Base-by-base conservation (phyloP, 805 yeast species). In the Starmerella powellii region DNA sequence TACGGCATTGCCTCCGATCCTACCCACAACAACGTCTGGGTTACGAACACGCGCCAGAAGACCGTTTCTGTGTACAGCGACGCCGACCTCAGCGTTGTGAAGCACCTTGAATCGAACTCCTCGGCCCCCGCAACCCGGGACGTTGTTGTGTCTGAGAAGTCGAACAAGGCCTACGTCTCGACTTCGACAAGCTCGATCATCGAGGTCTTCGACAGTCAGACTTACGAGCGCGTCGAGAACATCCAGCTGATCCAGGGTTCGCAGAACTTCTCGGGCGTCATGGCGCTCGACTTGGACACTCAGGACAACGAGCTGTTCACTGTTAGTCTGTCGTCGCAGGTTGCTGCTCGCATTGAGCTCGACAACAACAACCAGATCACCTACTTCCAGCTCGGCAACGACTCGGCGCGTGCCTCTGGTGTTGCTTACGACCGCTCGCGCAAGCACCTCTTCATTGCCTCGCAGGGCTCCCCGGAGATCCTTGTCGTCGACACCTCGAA, bases 351-450 rank as follows among this genome's bases (percentile, higher is more conserved):
- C 19, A 26, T 46, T 18, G 38, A 42, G 21, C 36, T 46, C 16
- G 32, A 30, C 45, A n/a, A 30, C 41, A 21, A 8, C 37, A 24
- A 38, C 43, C 20, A 15, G 12, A 42, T 31, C 10, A 43, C 21
- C 24, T 20, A 44, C n/a, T 40, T 29, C 23, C 34, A 33, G 21
- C 39, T 42, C n/a, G 45, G 44, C 15, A 44, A 41, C 28, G 34
- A 36, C 20, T 44, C 32, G 18, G 19, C 32, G 23, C 20, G 26
- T 3, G 21, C 49, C 18, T 31, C 39, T 17, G 47, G 42, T 20
- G 45, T 46, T 19, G 49, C 47, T 12, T 37, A 21, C 35, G 49
- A 46, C 35, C 27, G 36, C 11, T 36, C 30, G 34, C 49, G 49
- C n/a, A 29, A 39, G 30, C 29, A 27, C 26, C 31, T 46, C 3